These are phyloP conservation scores for Penicillium longicatenatum DNA, from an alignment of 495 filamentous ascomycete species.

Conservation along the genomic window DNA sequence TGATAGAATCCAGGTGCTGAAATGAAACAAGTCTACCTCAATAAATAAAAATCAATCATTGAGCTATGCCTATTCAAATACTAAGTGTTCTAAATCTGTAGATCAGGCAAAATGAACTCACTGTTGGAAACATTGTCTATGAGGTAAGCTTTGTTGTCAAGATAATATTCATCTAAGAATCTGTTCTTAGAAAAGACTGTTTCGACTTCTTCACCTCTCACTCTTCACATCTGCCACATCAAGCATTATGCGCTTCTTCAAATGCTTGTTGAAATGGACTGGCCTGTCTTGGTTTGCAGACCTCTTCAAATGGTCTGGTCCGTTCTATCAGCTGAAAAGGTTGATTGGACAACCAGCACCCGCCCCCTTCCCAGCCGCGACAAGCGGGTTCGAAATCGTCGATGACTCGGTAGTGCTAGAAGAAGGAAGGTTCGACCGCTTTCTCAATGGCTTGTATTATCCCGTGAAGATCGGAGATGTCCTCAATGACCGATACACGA, in stretches of 20 bases:
- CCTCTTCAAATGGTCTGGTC: background rate
- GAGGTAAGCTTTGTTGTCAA: too few relatives aligned
- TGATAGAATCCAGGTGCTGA: background rate
- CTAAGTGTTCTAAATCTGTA: too few relatives aligned
- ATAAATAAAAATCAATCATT: too few relatives aligned
- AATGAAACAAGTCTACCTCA: too few relatives aligned
- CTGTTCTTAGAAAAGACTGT: too few relatives aligned
- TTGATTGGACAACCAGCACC: background rate
- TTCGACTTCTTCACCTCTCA: too few relatives aligned
- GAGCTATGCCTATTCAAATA: too few relatives aligned
- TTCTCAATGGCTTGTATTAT: background rate
- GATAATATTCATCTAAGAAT: too few relatives aligned
- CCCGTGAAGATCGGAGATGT: background rate
- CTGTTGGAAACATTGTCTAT: too few relatives aligned
- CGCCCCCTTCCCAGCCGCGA: background rate
- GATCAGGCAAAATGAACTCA: too few relatives aligned
- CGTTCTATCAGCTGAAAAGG: background rate
- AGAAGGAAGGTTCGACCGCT: background rate
- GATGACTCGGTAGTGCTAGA: background rate
- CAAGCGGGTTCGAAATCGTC: background rate
- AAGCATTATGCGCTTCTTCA: too few relatives aligned
- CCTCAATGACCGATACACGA: background rate
- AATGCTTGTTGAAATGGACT: background rate
- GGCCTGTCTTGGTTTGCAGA: background rate
- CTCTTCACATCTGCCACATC: too few relatives aligned